Evolutionary conservation across 2,329 filamentous ascomycete genomes (phyloP), one percentile per base, ranked within the genome.

Genomic region (Botryotinia globosa): DNA sequence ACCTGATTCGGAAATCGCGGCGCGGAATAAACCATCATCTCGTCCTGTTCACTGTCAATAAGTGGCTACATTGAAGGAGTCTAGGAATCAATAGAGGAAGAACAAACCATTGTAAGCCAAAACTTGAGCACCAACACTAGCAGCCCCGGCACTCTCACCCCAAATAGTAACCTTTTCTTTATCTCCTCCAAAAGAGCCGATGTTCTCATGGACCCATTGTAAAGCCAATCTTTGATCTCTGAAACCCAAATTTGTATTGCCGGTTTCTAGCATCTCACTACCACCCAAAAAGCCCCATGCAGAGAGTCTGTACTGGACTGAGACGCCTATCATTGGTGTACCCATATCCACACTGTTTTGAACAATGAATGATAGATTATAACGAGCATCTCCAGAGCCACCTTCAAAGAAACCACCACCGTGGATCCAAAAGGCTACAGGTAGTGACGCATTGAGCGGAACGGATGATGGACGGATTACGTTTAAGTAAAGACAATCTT

Each of bases 371-470:
- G 71, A 74, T 2, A 76, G 62, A 62, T 79, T 78, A 51, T 76
- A 79, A 4, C 77, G 73, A 4, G 61, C 10, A 58, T 78, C 76
- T 29, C 72, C 61, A 0, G 73, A 58, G 5, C 76, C 77, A 16
- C 77, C 77, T 78, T 82, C 79, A 71, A 78, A 82, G 48, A 84
- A 84, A 12, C 83, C 84, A 56, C 84, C 84, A 62, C 84, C 80
- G 74, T 88, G 85, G 63, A 89, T 88, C 86, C 87, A 89, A 0
- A 88, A 83, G 16, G 82, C 83, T 5, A 89, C 84, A 84, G 87
- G n/a, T 87, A 81, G 51, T 7, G 25, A 29, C 18, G 37, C 39
- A 16, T 58, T 69, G 10, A 14, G 45, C 6, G 22, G 65, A 29
- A 25, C 63, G 45, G 7, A 61, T 39, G 82, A 78, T 0, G 86